phyloP scores from a whole-genome alignment of 139 green algal species.

The Chlamydomonas eustigma region DNA sequence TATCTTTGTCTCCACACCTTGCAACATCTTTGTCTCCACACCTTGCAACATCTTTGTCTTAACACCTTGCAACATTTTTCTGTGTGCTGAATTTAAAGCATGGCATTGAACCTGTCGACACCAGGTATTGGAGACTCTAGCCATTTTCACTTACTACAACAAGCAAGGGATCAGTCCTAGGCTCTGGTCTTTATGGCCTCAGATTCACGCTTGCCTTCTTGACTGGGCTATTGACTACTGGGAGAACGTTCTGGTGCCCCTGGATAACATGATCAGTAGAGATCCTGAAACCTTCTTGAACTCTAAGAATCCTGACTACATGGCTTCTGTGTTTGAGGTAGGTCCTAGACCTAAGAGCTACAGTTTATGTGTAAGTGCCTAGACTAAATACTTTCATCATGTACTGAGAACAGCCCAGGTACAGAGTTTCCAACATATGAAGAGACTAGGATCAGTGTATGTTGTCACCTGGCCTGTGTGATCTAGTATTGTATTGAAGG shows the following conservation, averaged over 20 bases:
- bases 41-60: too few relatives aligned
- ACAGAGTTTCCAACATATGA: too few relatives aligned
- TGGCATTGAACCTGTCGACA: neutral
- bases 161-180: slow-evolving; percentile 51
- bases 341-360: neutral
- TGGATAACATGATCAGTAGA: slow-evolving; percentile 93
- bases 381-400: too few relatives aligned
- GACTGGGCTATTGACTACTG: slow-evolving; percentile 91
- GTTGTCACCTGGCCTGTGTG: too few relatives aligned
- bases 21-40: too few relatives aligned
- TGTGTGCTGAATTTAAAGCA: too few relatives aligned
- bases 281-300: slow-evolving; percentile 72
- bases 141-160: slow-evolving; percentile 89
- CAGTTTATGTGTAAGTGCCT: too few relatives aligned
- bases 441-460: too few relatives aligned
- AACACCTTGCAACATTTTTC: too few relatives aligned
- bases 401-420: too few relatives aligned
- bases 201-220: slow-evolving; percentile 60
- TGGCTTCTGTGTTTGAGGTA: slow-evolving; percentile 55
- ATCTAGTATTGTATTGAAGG: too few relatives aligned
- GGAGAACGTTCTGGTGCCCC: slow-evolving; percentile 65
- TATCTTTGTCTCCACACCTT: too few relatives aligned
- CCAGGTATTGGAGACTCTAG: slow-evolving; percentile 79
- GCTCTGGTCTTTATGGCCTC: slow-evolving; percentile 90
- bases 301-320: slow-evolving; percentile 65